phyloP scores from a whole-genome alignment of 305 asterid genomes.

The Rubia balearica region DNA sequence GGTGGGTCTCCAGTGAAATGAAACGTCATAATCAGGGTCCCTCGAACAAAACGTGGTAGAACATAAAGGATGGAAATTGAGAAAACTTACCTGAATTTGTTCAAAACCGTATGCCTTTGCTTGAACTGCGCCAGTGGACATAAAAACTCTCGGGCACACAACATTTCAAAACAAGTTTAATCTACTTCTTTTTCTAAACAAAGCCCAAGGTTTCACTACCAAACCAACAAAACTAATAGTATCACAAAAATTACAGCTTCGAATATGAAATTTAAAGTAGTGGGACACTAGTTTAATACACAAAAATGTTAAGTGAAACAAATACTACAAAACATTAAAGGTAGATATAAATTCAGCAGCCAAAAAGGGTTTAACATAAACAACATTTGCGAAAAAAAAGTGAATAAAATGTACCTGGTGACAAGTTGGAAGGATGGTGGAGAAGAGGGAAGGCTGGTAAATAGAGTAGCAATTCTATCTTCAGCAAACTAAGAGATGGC shows the following conservation, averaged over 20 bases:
- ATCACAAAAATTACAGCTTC: not conserved
- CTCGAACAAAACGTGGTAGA: not conserved
- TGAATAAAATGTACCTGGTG: slow-evolving; percentile 9
- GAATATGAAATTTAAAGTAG: not conserved
- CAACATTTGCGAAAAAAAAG: not conserved
- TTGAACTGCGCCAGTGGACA: slow-evolving; percentile 64
- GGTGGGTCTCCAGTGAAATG: not conserved
- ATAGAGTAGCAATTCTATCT: not conserved
- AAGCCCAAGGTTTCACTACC: slow-evolving; percentile 14
- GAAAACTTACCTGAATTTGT: slow-evolving; percentile 75
- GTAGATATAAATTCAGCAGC: not conserved
- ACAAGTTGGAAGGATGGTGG: not conserved
- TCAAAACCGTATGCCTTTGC: slow-evolving; percentile 83
- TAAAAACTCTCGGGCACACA: slow-evolving; percentile 54
- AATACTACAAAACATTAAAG: not conserved
- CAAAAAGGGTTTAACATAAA: not conserved
- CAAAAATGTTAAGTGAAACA: not conserved
- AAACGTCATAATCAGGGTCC: not conserved
- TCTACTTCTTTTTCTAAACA: slow-evolving; percentile 46
- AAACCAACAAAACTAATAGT: not conserved
- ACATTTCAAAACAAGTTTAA: slow-evolving; percentile 37
- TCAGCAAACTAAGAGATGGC: no score
- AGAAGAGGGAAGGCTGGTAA: not conserved
- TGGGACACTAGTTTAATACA: not conserved
- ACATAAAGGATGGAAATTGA: not conserved